These are phyloP conservation scores for Colletotrichum agaves DNA, from an alignment of 2,329 filamentous ascomycete species.

Conservation along the genomic window DNA sequence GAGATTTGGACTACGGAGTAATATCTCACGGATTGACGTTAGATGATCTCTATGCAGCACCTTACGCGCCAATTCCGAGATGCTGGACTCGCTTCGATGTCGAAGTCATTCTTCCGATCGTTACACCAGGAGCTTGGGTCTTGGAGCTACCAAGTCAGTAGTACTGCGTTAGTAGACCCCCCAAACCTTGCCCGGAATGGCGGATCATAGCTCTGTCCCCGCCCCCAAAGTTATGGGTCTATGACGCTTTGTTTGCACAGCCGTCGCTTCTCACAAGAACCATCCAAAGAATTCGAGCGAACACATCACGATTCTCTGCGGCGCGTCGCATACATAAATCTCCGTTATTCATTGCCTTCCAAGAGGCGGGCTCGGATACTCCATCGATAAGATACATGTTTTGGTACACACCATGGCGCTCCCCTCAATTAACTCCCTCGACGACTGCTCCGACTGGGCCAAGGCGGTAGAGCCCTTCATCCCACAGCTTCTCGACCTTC, in stretches of 20 bases:
- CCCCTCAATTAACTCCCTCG: slow-evolving; percentile 74
- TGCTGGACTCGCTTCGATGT: too few species aligned
- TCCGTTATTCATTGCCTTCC: neutral
- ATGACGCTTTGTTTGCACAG: slow-evolving; percentile 33
- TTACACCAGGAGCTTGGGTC: neutral
- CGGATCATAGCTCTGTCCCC: slow-evolving; percentile 6
- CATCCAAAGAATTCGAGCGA: neutral
- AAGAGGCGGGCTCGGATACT: neutral
- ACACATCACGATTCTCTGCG: slow-evolving; percentile 5
- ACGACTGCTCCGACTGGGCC: slow-evolving; percentile 80
- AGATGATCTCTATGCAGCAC: too few species aligned
- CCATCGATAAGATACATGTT: too few species aligned
- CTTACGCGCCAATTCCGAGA: too few species aligned
- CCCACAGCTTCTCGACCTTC: slow-evolving; percentile 75
- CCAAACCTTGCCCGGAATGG: neutral
- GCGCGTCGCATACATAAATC: neutral
- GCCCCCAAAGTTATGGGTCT: slow-evolving; percentile 7
- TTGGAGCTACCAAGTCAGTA: neutral
- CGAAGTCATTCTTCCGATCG: too few species aligned
- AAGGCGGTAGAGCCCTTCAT: slow-evolving; percentile 81
- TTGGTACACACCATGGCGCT: slow-evolving; percentile 67
- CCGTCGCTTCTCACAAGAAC: neutral
- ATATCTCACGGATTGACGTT: neutral
- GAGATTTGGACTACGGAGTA: neutral
- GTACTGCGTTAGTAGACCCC: slow-evolving; percentile 3